Evolutionary conservation across 108 stramenopile genomes (phyloP).

Genomic region (Heterococcus sp.): DNA sequence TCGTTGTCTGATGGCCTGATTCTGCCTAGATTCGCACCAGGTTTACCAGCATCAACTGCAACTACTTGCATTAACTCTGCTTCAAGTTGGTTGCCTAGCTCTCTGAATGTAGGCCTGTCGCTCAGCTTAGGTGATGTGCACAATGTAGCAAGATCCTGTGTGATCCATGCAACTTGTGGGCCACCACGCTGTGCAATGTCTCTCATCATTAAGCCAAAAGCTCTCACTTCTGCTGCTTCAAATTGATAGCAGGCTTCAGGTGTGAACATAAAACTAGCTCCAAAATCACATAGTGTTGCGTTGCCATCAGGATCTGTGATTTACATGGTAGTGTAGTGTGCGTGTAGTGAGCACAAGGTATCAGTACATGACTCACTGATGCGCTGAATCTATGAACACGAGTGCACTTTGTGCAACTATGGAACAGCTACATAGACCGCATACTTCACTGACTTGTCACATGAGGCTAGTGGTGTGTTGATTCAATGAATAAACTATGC

Average conservation of each 20-base stretch:
- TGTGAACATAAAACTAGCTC: slow-evolving; percentile 32
- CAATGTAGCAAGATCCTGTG: slow-evolving; percentile 18
- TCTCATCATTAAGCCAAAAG: slow-evolving; percentile 25
- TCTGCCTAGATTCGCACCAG: too few relatives aligned
- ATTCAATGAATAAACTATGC: neutral
- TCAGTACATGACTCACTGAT: too few relatives aligned
- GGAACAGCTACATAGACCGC: too few relatives aligned
- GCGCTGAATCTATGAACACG: too few relatives aligned
- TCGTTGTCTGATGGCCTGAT: neutral
- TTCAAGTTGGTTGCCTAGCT: slow-evolving; percentile 35
- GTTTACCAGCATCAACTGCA: neutral
- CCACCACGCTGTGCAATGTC: slow-evolving; percentile 26
- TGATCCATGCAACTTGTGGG: slow-evolving; percentile 16
- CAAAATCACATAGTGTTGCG: slow-evolving; percentile 14
- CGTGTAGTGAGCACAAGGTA: slow-evolving; percentile 45
- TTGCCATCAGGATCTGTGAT: slow-evolving; percentile 1
- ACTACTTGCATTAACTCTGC: slow-evolving; percentile 29
- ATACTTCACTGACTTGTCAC: neutral
- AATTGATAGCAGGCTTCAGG: neutral
- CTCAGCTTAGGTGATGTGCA: slow-evolving; percentile 9
- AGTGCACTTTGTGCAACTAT: too few relatives aligned
- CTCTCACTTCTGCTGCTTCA: slow-evolving; percentile 38
- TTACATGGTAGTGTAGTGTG: slow-evolving; percentile 26
- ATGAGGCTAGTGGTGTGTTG: neutral
- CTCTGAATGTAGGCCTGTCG: slow-evolving; percentile 14